Base-by-base conservation (phyloP, 768 basidiomycete genomes). In the Mycena olivaceomarginata region DNA sequence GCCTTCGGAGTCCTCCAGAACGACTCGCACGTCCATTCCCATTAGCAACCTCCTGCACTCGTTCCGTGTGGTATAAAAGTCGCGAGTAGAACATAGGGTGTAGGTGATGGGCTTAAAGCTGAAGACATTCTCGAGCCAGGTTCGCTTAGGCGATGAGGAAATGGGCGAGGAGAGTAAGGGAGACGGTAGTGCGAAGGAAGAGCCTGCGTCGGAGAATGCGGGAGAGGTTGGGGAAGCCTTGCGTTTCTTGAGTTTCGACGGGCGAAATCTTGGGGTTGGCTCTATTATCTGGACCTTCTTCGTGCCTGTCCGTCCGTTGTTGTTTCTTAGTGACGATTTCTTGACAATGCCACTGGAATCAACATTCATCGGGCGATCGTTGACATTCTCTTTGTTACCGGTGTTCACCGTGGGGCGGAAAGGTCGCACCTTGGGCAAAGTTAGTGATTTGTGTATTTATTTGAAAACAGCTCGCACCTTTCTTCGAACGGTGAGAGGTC, bases 41-140 rank as follows among this genome's bases (percentile, higher is more conserved):
- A 93, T 92, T 77, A 99, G 88, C 59, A 97, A 84, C 64, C 92
- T 89, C 74, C 93, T 90, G 84, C 96, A 95, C 81, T 95, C 93
- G 79, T 92, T 92, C 65, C 94, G 88, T 8, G 97, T 95, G 53
- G 90, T 92, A 77, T 92, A 88, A 13, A 89, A 84, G 74, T 93
- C 92, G 71, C 90, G 88, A 16, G 88, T 84, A 5, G 94, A 96
- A 57, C 91, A 84, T 13, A 97, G 87, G 48, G 80, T 85, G 73
- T 91, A 92, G 41, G 85, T 89, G 41, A 92, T 87, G 0, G 95
- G 93, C 81, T 94, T 96, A 87, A 96, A 94, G 83, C 92, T 95
- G 91, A 99, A 98, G 56, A 98, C 90, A 81, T 93, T 95, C 59
- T 93, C 93, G 77, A 99, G 92, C 98, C 98, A 99, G 67, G 90